phyloP scores from a whole-genome alignment of 495 filamentous ascomycete genomes.

The Durotheca rogersii region DNA sequence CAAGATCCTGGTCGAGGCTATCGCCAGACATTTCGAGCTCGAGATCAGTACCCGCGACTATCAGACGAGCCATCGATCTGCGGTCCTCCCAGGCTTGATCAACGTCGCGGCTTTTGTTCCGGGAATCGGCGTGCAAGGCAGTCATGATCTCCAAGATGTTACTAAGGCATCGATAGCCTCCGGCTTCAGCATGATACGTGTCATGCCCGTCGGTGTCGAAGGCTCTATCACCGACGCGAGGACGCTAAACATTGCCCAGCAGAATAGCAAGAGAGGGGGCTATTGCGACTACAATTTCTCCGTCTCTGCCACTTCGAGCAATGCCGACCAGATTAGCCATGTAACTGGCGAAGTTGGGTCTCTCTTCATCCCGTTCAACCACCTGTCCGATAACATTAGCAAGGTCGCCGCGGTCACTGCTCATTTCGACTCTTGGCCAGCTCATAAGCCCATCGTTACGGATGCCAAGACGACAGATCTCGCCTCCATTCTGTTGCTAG shows the following conservation, averaged over 20 bases:
- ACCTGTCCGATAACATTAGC: constrained; percentile 81
- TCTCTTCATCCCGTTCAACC: constrained; percentile 86
- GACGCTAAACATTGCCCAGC: constrained; percentile 72
- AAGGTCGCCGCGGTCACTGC: constrained; percentile 79
- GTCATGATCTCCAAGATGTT: constrained; percentile 67
- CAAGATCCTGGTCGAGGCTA: constrained; percentile 93
- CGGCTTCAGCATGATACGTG: constrained; percentile 81
- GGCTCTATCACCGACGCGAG: constrained; percentile 71
- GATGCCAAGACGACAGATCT: constrained; percentile 83
- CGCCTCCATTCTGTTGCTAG: constrained; percentile 75
- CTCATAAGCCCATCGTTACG: constrained; percentile 79
- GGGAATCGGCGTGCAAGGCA: constrained; percentile 62
- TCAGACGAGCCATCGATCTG: constrained; percentile 80
- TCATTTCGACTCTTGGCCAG: constrained; percentile 80
- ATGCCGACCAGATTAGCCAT: constrained; percentile 72
- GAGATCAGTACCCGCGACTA: constrained; percentile 80
- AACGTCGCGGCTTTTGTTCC: constrained; percentile 82
- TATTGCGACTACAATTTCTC: constrained; percentile 88
- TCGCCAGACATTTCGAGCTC: constrained; percentile 82
- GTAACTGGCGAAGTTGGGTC: constrained; percentile 76
- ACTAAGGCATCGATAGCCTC: constrained; percentile 74
- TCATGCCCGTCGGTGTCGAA: constrained; percentile 76
- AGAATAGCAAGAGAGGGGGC: constrained; percentile 64
- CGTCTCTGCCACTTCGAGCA: constrained; percentile 74
- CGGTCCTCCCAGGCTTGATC: constrained; percentile 73